These are phyloP conservation scores for Blepharisma undulans DNA, from an alignment of 169 alveolate species.

Conservation along the genomic window DNA sequence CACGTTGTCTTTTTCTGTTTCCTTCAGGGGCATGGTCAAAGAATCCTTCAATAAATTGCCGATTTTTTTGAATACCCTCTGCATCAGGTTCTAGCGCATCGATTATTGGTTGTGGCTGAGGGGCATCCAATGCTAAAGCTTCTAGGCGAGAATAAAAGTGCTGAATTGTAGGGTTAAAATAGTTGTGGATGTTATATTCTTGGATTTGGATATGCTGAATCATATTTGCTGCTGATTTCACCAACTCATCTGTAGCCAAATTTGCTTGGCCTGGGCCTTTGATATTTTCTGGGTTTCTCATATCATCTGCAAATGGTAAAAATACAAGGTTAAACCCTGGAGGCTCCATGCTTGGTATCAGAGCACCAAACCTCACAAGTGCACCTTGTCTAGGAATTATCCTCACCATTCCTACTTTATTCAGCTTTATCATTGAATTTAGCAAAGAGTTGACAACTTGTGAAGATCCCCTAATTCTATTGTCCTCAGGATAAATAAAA, in stretches of 20 bases:
- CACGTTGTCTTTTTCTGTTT: slow-evolving; percentile 10
- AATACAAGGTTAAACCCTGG: slow-evolving; percentile 68
- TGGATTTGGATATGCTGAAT: slow-evolving; percentile 21
- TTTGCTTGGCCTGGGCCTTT: slow-evolving; percentile 45
- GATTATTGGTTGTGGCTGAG: neutral
- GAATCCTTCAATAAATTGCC: slow-evolving; percentile 9
- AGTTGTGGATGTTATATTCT: slow-evolving; percentile 21
- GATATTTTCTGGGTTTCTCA: slow-evolving; percentile 59
- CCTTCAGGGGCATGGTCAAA: neutral
- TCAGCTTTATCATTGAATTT: slow-evolving; percentile 70
- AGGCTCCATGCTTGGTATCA: slow-evolving; percentile 74
- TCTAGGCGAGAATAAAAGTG: slow-evolving; percentile 27
- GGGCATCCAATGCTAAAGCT: slow-evolving; percentile 36
- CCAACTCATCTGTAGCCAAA: slow-evolving; percentile 20
- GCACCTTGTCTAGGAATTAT: slow-evolving; percentile 83
- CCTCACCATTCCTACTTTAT: slow-evolving; percentile 84
- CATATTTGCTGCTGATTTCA: slow-evolving; percentile 27
- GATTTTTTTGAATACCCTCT: slow-evolving; percentile 23
- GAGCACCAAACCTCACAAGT: slow-evolving; percentile 80
- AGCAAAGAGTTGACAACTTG: slow-evolving; percentile 81
- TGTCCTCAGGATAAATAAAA: slow-evolving; percentile 87
- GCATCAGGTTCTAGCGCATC: slow-evolving; percentile 38
- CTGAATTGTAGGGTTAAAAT: slow-evolving; percentile 29
- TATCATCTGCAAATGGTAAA: slow-evolving; percentile 89
- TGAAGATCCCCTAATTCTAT: slow-evolving; percentile 77